Evolutionary conservation across 345 rosid genomes (phyloP).

Genomic region (Sisymbrium altissimum): DNA sequence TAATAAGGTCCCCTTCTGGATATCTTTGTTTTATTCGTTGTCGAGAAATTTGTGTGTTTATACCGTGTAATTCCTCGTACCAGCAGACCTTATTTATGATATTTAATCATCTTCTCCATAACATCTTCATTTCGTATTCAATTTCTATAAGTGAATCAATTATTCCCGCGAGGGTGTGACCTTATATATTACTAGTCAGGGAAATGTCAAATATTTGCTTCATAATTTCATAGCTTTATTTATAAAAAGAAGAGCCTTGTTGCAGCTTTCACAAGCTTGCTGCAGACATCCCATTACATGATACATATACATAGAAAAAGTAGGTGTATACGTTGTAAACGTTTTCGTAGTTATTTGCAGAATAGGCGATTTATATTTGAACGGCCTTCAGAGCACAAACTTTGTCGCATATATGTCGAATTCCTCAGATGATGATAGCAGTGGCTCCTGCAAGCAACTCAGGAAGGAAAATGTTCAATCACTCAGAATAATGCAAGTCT

Average conservation of each 20-base stretch:
- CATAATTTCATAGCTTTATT: conserved; percentile 3
- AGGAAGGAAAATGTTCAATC: not conserved
- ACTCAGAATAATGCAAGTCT: not conserved
- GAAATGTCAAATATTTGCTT: not conserved
- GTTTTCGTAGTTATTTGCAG: conserved; percentile 16
- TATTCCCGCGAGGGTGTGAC: not conserved
- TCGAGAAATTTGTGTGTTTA: not conserved
- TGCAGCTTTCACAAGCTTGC: conserved; percentile 3
- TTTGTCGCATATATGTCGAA: conserved; percentile 54
- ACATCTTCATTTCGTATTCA: not conserved
- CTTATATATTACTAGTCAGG: not conserved
- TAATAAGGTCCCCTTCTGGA: not conserved
- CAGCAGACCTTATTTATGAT: not conserved
- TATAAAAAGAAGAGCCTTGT: not conserved
- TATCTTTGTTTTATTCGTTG: not conserved
- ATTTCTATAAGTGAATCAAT: not conserved
- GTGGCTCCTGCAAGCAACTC: conserved; percentile 58
- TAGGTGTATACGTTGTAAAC: conserved; percentile 2
- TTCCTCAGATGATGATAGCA: conserved; percentile 51
- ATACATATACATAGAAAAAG: not conserved
- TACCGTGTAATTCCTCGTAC: not conserved
- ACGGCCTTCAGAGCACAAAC: conserved; percentile 39
- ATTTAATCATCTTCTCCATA: not conserved
- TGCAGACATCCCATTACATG: not conserved
- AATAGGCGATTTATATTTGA: not conserved